Percentiles rank a stretch among this genome's conserved stretches.
Conservation (phyloP, 768 basidiomycete genomes). For the Amanita phalloides region DNA sequence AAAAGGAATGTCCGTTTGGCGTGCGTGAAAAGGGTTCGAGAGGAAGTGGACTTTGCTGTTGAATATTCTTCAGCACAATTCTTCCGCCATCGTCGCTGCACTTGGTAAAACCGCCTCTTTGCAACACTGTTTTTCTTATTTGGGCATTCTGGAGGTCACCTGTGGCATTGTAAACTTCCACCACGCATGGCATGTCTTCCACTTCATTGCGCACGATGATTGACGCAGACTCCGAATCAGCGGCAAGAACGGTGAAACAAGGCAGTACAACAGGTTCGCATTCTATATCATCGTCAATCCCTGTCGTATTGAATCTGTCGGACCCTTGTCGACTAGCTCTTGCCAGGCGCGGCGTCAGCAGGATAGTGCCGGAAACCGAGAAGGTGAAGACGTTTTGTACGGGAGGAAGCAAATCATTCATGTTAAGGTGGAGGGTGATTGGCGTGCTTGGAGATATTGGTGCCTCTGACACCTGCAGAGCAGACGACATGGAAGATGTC, state of each 20-base stretch:
- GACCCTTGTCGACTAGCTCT: constrained; percentile 15
- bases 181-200: constrained; percentile 23
- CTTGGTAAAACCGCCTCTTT: constrained; percentile 46
- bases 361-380: constrained; percentile 51
- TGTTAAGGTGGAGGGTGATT: constrained; percentile 68
- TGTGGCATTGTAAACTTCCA: constrained; percentile 54
- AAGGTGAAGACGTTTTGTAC: constrained; percentile 57
- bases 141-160: constrained; percentile 52
- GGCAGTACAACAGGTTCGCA: constrained; percentile 51
- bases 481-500: constrained; percentile 41
- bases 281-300: constrained; percentile 17
- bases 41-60: constrained; percentile 9
- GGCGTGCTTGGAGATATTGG: constrained; percentile 42
- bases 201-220: constrained; percentile 53
- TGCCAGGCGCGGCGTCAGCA: constrained; percentile 39
- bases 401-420: constrained; percentile 64
- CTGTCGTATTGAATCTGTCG: constrained; percentile 10
- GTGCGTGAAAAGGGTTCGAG: constrained; percentile 22
- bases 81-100: constrained; percentile 54
- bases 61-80: constrained; percentile 36
- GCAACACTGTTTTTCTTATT: constrained; percentile 51
- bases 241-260: constrained; percentile 56
- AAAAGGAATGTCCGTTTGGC: constrained; percentile 19
- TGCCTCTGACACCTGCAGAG: constrained; percentile 22
- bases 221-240: constrained; percentile 50